These are phyloP conservation scores for Basidiobolus meristosporus DNA, from an alignment of 371 early-diverging fungal species.

Conservation along the genomic window DNA sequence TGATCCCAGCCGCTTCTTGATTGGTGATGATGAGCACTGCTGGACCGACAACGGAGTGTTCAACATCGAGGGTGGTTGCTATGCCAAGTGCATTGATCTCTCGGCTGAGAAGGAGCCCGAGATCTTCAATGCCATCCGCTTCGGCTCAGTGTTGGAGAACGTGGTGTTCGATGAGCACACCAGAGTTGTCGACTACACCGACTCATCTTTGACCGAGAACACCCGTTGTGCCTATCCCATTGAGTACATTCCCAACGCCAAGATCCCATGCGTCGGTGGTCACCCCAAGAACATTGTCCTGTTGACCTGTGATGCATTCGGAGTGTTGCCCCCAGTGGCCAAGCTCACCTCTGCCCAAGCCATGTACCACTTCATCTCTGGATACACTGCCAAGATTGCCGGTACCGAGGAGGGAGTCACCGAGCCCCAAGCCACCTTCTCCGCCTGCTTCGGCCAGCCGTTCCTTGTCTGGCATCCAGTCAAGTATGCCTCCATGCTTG, in stretches of 20 bases:
- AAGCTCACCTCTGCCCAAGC: slow-evolving; percentile 79
- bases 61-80: slow-evolving; percentile 98
- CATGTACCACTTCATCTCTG: slow-evolving; percentile 95
- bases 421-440: slow-evolving; percentile 88
- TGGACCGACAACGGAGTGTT: slow-evolving; percentile 92
- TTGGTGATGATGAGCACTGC: slow-evolving; percentile 98
- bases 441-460: slow-evolving; percentile 88
- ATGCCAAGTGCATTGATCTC: slow-evolving; percentile 91
- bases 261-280: slow-evolving; percentile 81
- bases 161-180: slow-evolving; percentile 70
- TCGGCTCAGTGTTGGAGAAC: slow-evolving; percentile 90
- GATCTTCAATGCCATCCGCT: slow-evolving; percentile 88
- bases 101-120: slow-evolving; percentile 94
- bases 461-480: too few species aligned
- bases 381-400: slow-evolving; percentile 83
- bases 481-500: too few species aligned
- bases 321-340: slow-evolving; percentile 89
- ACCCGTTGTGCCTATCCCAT: slow-evolving; percentile 97
- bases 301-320: slow-evolving; percentile 95
- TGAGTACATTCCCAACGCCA: slow-evolving; percentile 90
- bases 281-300: slow-evolving; percentile 93
- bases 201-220: slow-evolving; percentile 80
- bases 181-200: slow-evolving; percentile 74
- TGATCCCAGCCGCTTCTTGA: slow-evolving; percentile 78
- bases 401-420: slow-evolving; percentile 94